phyloP scores from a whole-genome alignment of 2,329 filamentous ascomycete genomes.

The Ceratocystis lukuohia region DNA sequence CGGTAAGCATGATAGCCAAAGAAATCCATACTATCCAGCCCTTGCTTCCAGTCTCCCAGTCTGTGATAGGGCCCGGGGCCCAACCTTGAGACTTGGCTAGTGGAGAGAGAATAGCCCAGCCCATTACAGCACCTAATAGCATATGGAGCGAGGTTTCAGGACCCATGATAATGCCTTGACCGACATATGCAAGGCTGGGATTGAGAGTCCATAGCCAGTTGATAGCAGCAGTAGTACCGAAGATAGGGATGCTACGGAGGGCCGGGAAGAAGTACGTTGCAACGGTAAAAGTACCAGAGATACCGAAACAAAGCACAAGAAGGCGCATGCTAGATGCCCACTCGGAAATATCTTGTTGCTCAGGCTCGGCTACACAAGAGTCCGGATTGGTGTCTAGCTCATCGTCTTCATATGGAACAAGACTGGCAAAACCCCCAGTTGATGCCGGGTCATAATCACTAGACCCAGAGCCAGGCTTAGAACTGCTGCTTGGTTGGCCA shows the following conservation, averaged over 20 bases:
- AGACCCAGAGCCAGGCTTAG: constrained; percentile 9
- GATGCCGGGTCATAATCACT: not conserved
- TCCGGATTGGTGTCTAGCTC: constrained; percentile 24
- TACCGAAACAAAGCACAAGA: constrained; percentile 42
- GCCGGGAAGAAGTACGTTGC: constrained; percentile 81
- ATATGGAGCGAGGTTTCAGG: constrained; percentile 90
- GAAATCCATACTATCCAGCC: constrained; percentile 98
- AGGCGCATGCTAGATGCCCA: constrained; percentile 40
- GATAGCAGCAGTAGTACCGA: constrained; percentile 58
- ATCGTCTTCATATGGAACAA: constrained; percentile 27
- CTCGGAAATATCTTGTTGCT: constrained; percentile 26
- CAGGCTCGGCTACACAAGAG: constrained; percentile 22
- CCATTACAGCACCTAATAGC: constrained; percentile 75
- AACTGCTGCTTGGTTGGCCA: constrained; percentile 34
- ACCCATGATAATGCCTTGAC: constrained; percentile 97
- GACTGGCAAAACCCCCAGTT: constrained; percentile 31
- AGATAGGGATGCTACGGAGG: constrained; percentile 72
- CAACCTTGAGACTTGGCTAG: constrained; percentile 74
- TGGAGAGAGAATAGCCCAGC: constrained; percentile 84
- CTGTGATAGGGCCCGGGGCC: constrained; percentile 73
- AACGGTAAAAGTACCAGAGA: constrained; percentile 58
- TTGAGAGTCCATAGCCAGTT: constrained; percentile 94
- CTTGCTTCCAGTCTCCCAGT: constrained; percentile 89
- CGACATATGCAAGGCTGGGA: constrained; percentile 90
- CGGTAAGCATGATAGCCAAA: constrained; percentile 89